These are phyloP conservation scores for Rosa rugosa DNA, from an alignment of 306 rosid genomes.

Conservation along the genomic window DNA sequence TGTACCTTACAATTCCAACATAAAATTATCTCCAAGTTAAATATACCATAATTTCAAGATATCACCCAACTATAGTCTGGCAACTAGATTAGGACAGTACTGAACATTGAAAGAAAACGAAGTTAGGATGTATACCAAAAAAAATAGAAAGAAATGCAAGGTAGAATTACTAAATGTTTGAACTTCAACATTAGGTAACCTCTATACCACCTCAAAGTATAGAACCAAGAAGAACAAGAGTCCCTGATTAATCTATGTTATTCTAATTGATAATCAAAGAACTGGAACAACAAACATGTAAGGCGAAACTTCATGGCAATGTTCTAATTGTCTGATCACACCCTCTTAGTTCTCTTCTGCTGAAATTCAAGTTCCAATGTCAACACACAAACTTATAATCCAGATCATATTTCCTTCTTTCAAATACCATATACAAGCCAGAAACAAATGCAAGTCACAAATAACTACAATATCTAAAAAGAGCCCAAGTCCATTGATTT, in stretches of 20 bases:
- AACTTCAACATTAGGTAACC: not conserved
- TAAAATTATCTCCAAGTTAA: not conserved
- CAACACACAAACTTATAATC: not conserved
- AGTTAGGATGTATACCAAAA: not conserved
- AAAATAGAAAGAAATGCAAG: not conserved
- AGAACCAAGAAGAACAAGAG: not conserved
- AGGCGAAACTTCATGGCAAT: not conserved
- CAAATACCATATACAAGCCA: not conserved
- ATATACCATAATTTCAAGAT: not conserved
- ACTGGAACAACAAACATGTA: not conserved
- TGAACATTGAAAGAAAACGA: not conserved
- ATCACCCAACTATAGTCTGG: not conserved
- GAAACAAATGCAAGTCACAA: not conserved
- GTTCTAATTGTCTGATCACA: not conserved
- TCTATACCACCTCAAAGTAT: not conserved
- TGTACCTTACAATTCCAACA: not conserved
- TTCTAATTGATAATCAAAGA: not conserved
- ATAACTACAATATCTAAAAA: not conserved
- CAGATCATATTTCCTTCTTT: not conserved
- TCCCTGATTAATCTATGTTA: not conserved
- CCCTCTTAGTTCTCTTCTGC: not conserved
- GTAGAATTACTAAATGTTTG: not conserved
- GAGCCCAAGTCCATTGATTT: not conserved
- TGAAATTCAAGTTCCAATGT: not conserved
- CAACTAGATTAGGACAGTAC: not conserved